Evolutionary conservation across 805 yeast genomes (phyloP), one percentile per base, ranked within the genome.

Genomic region (Saccharomycopsis sp.): DNA sequence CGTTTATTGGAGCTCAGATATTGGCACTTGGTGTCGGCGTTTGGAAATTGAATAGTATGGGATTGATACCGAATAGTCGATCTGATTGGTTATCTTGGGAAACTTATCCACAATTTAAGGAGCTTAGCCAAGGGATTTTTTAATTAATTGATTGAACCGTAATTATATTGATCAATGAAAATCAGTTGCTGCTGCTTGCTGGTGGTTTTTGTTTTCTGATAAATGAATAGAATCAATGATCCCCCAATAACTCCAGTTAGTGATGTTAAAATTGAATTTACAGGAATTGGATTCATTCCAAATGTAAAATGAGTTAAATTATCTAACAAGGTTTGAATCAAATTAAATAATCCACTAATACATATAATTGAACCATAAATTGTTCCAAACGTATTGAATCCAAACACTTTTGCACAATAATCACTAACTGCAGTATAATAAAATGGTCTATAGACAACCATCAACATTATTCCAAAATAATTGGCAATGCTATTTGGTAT

Each of bases 81-180:
- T 81, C 95, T 53, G 98, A 90, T 59, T 93, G 97, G 97, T 65
- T 90, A 14, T 79, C 87, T 4, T 89, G 95, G 89, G 94, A 88
- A 58, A 55, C 29, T 7, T 39, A 43, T 17, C 52, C 52, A 11
- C 26, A 16, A 13, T 43, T 49, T 16, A 22, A 36, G 8, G 50
- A 48, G 33, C 6, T 38, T 4, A 38, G 28, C 17, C 11, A 41
- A 4, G 49, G 49, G 20, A 22, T 39, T 11, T 22, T 23, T 17
- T 39, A 26, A 37, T 4, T 8, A 8, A 27, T 11, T n/a, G 13
- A 11, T 27, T 27, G 1, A 14, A 38, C 3, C 17, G 16, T 27
- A 38, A 33, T 11, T 35, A 17, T 22, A 35, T 22, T 35, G n/a
- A n/a, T n/a, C n/a, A n/a, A n/a, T n/a, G n/a, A n/a, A n/a, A n/a